phyloP scores from a whole-genome alignment of 768 basidiomycete species.

The Kwoniella newhampshirensis region DNA sequence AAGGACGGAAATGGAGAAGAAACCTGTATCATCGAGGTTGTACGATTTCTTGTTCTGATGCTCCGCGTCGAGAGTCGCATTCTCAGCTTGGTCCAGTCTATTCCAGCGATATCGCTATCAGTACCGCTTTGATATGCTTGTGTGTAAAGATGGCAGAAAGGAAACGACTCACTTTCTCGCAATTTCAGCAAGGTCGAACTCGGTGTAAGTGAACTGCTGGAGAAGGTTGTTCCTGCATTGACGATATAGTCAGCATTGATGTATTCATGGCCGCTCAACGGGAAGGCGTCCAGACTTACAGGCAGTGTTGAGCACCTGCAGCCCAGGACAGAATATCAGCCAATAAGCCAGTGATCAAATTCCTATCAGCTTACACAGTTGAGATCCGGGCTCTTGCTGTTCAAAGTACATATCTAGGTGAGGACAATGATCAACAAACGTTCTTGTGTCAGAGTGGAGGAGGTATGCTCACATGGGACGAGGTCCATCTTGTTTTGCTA shows the following conservation, averaged over 20 bases:
- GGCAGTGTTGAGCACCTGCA: slow-evolving; percentile 46
- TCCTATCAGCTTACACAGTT: slow-evolving; percentile 43
- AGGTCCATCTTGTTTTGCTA: slow-evolving; percentile 36
- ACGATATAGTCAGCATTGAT: neutral
- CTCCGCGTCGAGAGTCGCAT: slow-evolving; percentile 52
- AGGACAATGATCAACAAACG: neutral
- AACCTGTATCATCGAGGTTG: slow-evolving; percentile 94
- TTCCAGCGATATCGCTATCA: neutral
- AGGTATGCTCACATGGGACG: slow-evolving; percentile 28
- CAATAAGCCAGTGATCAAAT: neutral
- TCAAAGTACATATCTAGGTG: slow-evolving; percentile 46
- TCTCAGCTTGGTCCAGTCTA: slow-evolving; percentile 50
- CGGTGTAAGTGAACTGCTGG: slow-evolving; percentile 47
- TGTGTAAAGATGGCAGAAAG: neutral
- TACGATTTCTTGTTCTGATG: slow-evolving; percentile 58
- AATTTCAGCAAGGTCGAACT: slow-evolving; percentile 51
- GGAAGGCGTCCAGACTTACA: slow-evolving; percentile 28
- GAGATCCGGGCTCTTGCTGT: slow-evolving; percentile 43
- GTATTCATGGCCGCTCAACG: neutral
- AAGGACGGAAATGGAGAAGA: slow-evolving; percentile 87
- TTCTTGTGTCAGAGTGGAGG: neutral
- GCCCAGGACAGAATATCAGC: neutral
- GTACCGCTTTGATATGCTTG: neutral
- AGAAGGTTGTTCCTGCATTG: slow-evolving; percentile 45
- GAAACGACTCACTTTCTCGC: slow-evolving; percentile 44